Base-by-base conservation (phyloP, 495 filamentous ascomycete genomes). In the Penicillium parvum region DNA sequence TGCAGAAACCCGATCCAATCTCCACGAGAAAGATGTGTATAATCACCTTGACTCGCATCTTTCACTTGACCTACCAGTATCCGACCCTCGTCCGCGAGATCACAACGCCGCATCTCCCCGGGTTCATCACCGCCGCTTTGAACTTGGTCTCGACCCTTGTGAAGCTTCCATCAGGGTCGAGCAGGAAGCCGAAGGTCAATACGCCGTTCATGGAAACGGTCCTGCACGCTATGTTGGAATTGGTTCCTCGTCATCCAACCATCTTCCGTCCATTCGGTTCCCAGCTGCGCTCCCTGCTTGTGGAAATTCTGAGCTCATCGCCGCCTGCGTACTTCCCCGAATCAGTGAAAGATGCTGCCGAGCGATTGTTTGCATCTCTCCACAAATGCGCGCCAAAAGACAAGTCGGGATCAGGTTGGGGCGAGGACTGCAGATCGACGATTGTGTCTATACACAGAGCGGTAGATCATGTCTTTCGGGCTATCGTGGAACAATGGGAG, bases 21-120 rank as follows among this genome's bases (percentile, higher is more conserved):
- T 73, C 81, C 7, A 79, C 79, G 4, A 88, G 88, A 58, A 81
- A 82, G 59, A 69, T 95, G 46, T 76, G 73, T 55, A 71, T 94
- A 21, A 77, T 92, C 40, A 78, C 85, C 18, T 57, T 95, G 45
- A 86, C 85, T 15, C 83, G 84, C 49, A 89, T 94, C 42, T 95
- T 88, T 72, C 73, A 81, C 40, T 72, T 90, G 16, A 84, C 86
- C 41, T 88, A 88, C 50, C 79, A 81, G 37, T 85, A 88, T 65
- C 85, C 81, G 27, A 89, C 85, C 12, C 72, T 95, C 16, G 73
- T 90, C n/a, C 74, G 89, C 50, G 89, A 95, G 57, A 85, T 94
- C 47, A 89, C 86, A 2, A 94, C 88, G 3, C 90, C 90, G 7
- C 84, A 79, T 12, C 71, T 96, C 10, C 81, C 86, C 11, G 68